Evolutionary conservation across 495 filamentous ascomycete genomes (phyloP), one percentile per base, ranked within the genome.

Genomic region (Letharia columbiana): DNA sequence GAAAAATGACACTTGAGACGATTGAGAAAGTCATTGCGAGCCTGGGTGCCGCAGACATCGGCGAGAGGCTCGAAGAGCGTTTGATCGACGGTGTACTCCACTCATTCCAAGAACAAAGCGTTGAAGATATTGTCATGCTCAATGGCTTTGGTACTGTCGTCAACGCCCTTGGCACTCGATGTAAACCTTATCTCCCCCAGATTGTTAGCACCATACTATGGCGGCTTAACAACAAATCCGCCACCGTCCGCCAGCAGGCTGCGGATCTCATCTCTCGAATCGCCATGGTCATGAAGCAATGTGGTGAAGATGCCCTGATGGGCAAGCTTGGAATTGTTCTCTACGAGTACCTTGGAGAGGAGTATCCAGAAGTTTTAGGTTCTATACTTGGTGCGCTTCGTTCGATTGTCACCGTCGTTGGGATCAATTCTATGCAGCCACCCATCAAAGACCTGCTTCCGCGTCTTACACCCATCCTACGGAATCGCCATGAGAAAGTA

Each of bases 111-210:
- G 95, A 99, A 75, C 95, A 99, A 77, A 95, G 89, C 72, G 91
- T 98, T 49, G 94, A 98, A 73, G 95, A 99, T 72, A 84, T 96
- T 54, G 85, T 97, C 61, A 92, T 99, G 80, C 81, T 99, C 63
- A 98, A 99, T 75, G 95, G 95, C n/a, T 98, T 99, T 71, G 95
- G 94, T 58, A 97, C 95, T 7, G 92, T 96, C 40, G 91, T 99
- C 39, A 98, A 98, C 76, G 92, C 95, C 17, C 84, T 99, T 7
- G 91, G 93, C 61, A 91, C 88, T 20, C 88, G 95, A 66, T 95
- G 91, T 83, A 98, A 97, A 80, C 89, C 92, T 11, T 99, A 98
- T 73, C 84, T 98, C 1, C 92, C 93, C 0, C 95, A 98, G 77
- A 96, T 98, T 66, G 91, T 95, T 75, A 90, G 86, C 73, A 96